phyloP scores from a whole-genome alignment of 2,329 filamentous ascomycete genomes.

The Fusarium torreyae region DNA sequence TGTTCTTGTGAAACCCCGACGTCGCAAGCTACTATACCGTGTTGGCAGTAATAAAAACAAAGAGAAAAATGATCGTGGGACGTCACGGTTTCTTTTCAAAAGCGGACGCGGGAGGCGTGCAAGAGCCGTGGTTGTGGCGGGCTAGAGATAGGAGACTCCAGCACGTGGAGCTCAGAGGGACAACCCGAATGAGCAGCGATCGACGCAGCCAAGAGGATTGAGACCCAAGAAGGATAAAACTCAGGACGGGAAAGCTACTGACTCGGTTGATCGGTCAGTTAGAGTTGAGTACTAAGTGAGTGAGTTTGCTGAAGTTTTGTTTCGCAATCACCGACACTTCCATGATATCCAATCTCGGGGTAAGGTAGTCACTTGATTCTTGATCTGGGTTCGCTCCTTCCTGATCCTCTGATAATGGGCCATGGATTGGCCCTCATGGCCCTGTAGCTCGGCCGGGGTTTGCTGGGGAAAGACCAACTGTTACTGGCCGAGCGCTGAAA shows the following conservation, averaged over 20 bases:
- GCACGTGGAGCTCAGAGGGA: constrained; percentile 48
- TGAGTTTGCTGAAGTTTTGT: background rate
- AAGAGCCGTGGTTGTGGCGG: constrained; percentile 43
- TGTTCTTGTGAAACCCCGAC: constrained; percentile 16
- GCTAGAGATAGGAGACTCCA: constrained; percentile 45
- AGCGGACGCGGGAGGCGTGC: constrained; percentile 33
- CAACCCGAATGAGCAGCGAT: constrained; percentile 48
- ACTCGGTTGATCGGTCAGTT: constrained; percentile 7
- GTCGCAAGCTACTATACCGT: constrained; percentile 27
- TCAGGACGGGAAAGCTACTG: constrained; percentile 10
- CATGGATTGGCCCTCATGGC: constrained; percentile 31
- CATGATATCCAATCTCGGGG: constrained; percentile 8
- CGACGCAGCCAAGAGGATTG: constrained; percentile 32
- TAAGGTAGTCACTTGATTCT: constrained; percentile 33
- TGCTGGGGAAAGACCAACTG: constrained; percentile 6
- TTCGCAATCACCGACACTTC: background rate
- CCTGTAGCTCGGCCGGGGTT: constrained; percentile 30
- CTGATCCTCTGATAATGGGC: constrained; percentile 39
- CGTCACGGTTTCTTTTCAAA: constrained; percentile 32
- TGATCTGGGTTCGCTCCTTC: constrained; percentile 35
- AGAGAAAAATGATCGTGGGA: constrained; percentile 39
- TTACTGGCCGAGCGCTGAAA: constrained; percentile 31
- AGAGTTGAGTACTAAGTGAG: background rate
- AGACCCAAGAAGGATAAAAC: constrained; percentile 11
- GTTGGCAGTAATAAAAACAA: constrained; percentile 17